Evolutionary conservation across 345 rosid genomes (phyloP).

Genomic region (Litchi chinensis): DNA sequence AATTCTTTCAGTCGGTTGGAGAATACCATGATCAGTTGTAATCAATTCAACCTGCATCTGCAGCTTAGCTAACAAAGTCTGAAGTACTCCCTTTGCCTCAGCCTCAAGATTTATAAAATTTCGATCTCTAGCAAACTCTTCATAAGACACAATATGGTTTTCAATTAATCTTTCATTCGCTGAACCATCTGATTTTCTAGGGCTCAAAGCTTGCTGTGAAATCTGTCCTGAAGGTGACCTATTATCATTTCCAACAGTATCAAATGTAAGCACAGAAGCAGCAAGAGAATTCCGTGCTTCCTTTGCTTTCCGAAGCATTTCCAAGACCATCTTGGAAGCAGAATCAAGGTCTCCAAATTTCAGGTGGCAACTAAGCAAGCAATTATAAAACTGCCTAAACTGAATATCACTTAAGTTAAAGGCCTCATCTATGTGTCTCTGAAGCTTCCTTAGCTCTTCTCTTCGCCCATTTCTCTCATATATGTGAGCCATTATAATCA

Average conservation of each 20-base stretch:
- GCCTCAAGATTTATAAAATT: slow-evolving; percentile 57
- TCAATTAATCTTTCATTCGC: slow-evolving; percentile 16
- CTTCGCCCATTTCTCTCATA: slow-evolving; percentile 88
- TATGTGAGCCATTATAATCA: slow-evolving; percentile 75
- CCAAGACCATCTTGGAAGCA: slow-evolving; percentile 82
- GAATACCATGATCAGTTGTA: slow-evolving; percentile 72
- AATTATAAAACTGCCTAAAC: slow-evolving; percentile 75
- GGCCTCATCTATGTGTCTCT: slow-evolving; percentile 82
- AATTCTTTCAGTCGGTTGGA: slow-evolving; percentile 75
- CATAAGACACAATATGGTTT: slow-evolving; percentile 41
- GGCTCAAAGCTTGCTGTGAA: slow-evolving; percentile 29
- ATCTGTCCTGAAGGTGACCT: slow-evolving; percentile 23
- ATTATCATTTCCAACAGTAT: slow-evolving; percentile 28
- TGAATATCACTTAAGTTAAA: slow-evolving; percentile 62
- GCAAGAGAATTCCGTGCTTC: slow-evolving; percentile 78
- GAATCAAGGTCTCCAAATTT: slow-evolving; percentile 85
- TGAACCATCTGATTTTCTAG: slow-evolving; percentile 20
- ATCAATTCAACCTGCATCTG: slow-evolving; percentile 59
- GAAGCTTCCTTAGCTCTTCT: slow-evolving; percentile 81
- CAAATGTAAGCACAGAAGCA: slow-evolving; percentile 43
- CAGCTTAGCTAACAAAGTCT: slow-evolving; percentile 52
- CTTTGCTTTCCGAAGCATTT: slow-evolving; percentile 81
- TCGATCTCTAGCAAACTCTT: slow-evolving; percentile 58
- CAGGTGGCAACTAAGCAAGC: slow-evolving; percentile 76
- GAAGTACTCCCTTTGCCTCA: slow-evolving; percentile 65